phyloP scores from a whole-genome alignment of 306 rosid species.

The Gillenia trifoliata region DNA sequence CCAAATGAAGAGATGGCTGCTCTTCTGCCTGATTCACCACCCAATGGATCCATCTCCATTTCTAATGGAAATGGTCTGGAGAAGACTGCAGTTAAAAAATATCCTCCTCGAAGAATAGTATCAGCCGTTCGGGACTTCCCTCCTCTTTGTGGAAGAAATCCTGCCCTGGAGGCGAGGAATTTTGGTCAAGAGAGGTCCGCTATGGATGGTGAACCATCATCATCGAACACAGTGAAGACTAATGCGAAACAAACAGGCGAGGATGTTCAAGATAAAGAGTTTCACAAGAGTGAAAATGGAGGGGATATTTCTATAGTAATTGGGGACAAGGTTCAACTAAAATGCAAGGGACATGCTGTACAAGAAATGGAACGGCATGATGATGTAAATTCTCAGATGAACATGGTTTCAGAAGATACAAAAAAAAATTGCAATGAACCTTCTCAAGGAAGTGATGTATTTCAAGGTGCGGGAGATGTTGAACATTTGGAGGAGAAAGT shows the following conservation, averaged over 20 bases:
- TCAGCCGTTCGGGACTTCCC: conserved; percentile 77
- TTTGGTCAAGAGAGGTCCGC: conserved; percentile 22
- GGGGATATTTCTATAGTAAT: conserved; percentile 14
- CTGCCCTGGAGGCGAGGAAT: conserved; percentile 21
- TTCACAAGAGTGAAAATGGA: conserved; percentile 16
- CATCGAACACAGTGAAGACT: conserved; percentile 13
- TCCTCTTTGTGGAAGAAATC: conserved; percentile 62
- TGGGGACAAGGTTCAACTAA: conserved; percentile 14
- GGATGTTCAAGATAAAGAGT: conserved; percentile 28
- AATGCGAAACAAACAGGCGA: conserved; percentile 28
- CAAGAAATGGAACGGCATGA: conserved; percentile 18
- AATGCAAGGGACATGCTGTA: conserved; percentile 13
- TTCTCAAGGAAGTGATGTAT: conserved; percentile 24
- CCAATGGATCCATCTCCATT: conserved; percentile 23
- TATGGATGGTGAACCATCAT: conserved; percentile 23
- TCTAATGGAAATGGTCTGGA: conserved; percentile 28
- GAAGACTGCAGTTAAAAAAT: conserved; percentile 34
- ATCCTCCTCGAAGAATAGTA: conserved; percentile 57
- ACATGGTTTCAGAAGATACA: conserved; percentile 11
- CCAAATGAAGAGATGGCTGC: conserved; percentile 24
- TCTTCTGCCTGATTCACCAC: conserved; percentile 12
- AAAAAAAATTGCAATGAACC: conserved; percentile 8
- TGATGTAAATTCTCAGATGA: conserved; percentile 19
- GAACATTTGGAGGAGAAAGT: conserved; percentile 24
- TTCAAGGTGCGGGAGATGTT: background rate